Evolutionary conservation across 345 rosid species (phyloP), one percentile per base, ranked within the genome.

Genomic region (Arabis hirsuta): DNA sequence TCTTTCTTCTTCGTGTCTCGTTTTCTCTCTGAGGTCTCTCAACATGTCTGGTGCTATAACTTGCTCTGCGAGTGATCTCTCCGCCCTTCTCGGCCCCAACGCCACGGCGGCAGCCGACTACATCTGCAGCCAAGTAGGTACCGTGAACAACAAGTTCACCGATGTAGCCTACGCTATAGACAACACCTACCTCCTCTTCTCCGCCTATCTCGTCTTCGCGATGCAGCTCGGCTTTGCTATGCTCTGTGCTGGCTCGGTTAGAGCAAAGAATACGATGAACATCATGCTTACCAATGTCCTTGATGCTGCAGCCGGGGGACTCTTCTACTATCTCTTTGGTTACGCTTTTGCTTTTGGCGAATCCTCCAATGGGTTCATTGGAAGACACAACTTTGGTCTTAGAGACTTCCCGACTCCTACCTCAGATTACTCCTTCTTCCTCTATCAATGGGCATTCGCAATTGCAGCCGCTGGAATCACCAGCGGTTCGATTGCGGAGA

Each of bases 151-250:
- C 51, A 80, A 61, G 67, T 82, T 86, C 84, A 9, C 46, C 9
- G 97, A 86, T 81, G 73, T 91, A 14, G n/a, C 78, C 48, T 87
- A 20, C 16, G 98, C 98, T 19, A 73, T 90, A 26, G 91, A 92
- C 87, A 84, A 73, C 76, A 92, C 96, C 11, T 92, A 83, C 80
- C 96, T 92, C 38, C 90, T 92, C 71, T 92, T 92, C 91, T 92
- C 98, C 0, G 96, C 96, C 41, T 92, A 92, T 76, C 87, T 92
- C 4, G 96, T 90, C 61, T 92, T 92, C 79, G 81, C 96, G 45
- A 92, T 92, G 98, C 98, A 92, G 68, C 86, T 92, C 0, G 96
- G 98, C 55, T 92, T 92, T 47, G 98, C 96, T 73, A 92, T 92
- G 96, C 93, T 92, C 32, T 92, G 98, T 60, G 98, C 98, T 24